These are phyloP conservation scores for Arthrobotrys musiformis DNA, from an alignment of 2,329 filamentous ascomycete species.

Conservation along the genomic window DNA sequence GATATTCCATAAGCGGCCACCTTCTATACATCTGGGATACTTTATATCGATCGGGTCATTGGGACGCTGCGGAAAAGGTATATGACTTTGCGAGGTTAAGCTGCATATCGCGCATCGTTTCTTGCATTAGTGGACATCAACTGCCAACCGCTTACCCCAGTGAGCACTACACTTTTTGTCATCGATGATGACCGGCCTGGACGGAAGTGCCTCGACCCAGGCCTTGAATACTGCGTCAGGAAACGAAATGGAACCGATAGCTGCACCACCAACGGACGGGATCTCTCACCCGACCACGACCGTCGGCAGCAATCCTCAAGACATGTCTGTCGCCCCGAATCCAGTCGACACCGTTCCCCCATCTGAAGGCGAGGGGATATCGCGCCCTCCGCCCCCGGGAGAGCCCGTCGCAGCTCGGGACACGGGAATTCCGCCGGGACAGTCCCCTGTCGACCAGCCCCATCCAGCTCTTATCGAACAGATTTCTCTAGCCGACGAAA, in stretches of 20 bases:
- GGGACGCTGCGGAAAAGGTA: constrained; percentile 21
- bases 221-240: constrained; percentile 11
- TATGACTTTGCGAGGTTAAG: constrained; percentile 22
- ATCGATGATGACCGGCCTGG: constrained; percentile 38
- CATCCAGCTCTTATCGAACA: constrained; percentile 54
- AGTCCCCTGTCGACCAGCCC: constrained; percentile 45
- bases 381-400: constrained; percentile 25
- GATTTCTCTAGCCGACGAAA: constrained; percentile 50
- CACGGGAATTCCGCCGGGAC: constrained; percentile 23
- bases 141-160: constrained; percentile 10
- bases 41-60: constrained; percentile 4
- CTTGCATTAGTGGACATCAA: constrained; percentile 23
- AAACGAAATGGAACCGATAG: constrained; percentile 23
- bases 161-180: constrained; percentile 8
- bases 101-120: constrained; percentile 40
- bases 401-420: constrained; percentile 17
- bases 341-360: background rate
- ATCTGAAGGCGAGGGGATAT: constrained; percentile 6
- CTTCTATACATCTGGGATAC: constrained; percentile 19
- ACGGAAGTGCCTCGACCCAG: constrained; percentile 37
- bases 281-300: constrained; percentile 14
- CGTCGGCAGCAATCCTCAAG: background rate
- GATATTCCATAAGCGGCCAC: constrained; percentile 4
- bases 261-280: constrained; percentile 7
- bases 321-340: background rate